Evolutionary conservation across 345 rosid species (phyloP), one percentile per base, ranked within the genome.

Genomic region (Melaleuca alternifolia): DNA sequence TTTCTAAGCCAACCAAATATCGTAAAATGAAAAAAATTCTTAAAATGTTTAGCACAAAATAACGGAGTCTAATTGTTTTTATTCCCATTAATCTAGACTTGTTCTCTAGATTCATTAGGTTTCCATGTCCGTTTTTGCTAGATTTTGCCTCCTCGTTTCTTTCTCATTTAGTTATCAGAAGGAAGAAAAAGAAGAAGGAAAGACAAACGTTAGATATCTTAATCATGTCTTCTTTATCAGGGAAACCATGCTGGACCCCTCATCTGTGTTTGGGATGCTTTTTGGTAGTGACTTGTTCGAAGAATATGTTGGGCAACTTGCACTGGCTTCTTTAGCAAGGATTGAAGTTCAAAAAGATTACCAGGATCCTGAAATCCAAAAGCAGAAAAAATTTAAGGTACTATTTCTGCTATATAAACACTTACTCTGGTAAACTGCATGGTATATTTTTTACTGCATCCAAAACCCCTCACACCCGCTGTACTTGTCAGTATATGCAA

Each of bases 241-340:
- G 92, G 97, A 94, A 44, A 84, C 93, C 81, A 97, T 97, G 98
- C 86, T 94, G 88, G 99, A 97, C 81, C 98, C 99, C 89, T 86
- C 98, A 62, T 91, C 96, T 89, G 97, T 97, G 12, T 97, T 97
- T 88, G 98, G 98, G 56, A 95, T 95, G 98, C 92, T 95, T 57
- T 96, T 97, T 77, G 98, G 98, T 56, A 96, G 99, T 51, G 98
- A 97, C 50, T 90, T 62, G 86, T 97, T 97, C 88, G 99, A 97
- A 88, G 99, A 97, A 77, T 97, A 96, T 77, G 84, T 96, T 85
- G 99, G 99, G 24, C 94, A 96, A 89, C 96, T 97, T 86, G 96
- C 97, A 11, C 86, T 97, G 90, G 98, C 98, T 87, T 87, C 95
- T 54, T 51, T 93, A 87, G 90, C 96, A 28, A 51, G 94, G 41